Base-by-base conservation (phyloP, 352 stramenopile species). In the Phytophthora capsici region DNA sequence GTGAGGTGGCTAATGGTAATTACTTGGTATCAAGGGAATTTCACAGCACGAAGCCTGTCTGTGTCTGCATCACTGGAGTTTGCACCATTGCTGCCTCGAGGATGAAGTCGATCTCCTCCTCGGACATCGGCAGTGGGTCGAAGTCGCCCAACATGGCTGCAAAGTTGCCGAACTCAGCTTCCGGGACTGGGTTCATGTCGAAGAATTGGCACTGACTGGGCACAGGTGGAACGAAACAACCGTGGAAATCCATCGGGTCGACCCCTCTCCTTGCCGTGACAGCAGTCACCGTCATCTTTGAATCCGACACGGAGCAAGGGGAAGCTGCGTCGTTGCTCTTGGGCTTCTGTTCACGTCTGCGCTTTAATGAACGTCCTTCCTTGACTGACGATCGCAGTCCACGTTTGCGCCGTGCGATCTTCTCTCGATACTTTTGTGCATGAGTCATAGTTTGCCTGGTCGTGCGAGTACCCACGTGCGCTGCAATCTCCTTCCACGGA, bases 401-500 rank as follows among this genome's bases (percentile, higher is more conserved):
- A 9, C 70, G 72, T 44, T 82, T 86, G 32, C 81, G 71, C 2
- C 82, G 73, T 13, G 73, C 75, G 45, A 87, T 83, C 57, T 80
- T 83, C 57, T 87, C 70, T 9, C 79, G 74, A 51, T 86, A 85
- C 43, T 88, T 88, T 44, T 88, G 79, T 12, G 76, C 79, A 56
- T 88, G 76, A 4, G 79, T 84, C 76, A 86, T 85, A 17, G 75
- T 84, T 38, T 86, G 79, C 6, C 76, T 55, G 3, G 91, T 85
- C 1, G 82, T 89, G 38, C 82, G 74, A 0, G 79, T 86, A 25
- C 76, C 68, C 12, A 89, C 73, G 30, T 86, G 51, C 2, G 70
- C 73, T 13, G 84, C 79, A 38, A 90, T 86, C 25, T 79, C 70
- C 41, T 89, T 89, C 80, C 78, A 91, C 17, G 83, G 80, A 2